Evolutionary conservation across 2,329 filamentous ascomycete species (phyloP).

Genomic region (Cercospora zeae-maydis): DNA sequence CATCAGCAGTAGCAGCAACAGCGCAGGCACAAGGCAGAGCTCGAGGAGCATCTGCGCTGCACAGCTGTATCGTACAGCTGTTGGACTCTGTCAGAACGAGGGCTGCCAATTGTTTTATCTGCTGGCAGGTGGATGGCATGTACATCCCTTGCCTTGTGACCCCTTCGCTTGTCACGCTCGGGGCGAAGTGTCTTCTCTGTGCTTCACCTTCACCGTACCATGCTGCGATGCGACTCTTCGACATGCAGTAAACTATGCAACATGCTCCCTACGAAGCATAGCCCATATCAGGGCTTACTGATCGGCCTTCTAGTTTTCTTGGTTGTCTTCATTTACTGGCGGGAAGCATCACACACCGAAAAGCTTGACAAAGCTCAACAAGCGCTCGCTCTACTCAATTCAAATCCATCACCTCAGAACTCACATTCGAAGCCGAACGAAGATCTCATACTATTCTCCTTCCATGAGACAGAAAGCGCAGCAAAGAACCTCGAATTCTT

Average conservation of each 20-base stretch:
- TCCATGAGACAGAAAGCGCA: slow-evolving; percentile 14
- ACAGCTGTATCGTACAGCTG: too few relatives aligned
- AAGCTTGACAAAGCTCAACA: background rate
- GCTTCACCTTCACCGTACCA: background rate
- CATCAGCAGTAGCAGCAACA: background rate
- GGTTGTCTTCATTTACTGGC: background rate
- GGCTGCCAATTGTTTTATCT: too few relatives aligned
- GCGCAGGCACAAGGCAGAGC: background rate
- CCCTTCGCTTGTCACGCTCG: too few relatives aligned
- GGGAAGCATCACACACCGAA: background rate
- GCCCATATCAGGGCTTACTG: background rate
- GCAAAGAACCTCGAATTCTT: slow-evolving; percentile 20
- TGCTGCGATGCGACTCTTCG: background rate
- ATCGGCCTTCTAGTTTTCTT: background rate
- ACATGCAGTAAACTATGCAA: background rate
- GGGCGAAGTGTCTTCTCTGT: background rate
- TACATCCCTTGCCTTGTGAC: background rate
- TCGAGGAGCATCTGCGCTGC: too few relatives aligned
- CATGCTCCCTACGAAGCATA: background rate
- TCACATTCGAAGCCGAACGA: background rate
- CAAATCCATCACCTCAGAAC: slow-evolving; percentile 6
- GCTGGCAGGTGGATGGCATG: background rate
- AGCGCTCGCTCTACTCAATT: background rate
- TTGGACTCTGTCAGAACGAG: too few relatives aligned
- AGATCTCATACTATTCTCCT: slow-evolving; percentile 22